Evolutionary conservation across 2,329 filamentous ascomycete species (phyloP).

Genomic region (Emericellopsis atlantica): DNA sequence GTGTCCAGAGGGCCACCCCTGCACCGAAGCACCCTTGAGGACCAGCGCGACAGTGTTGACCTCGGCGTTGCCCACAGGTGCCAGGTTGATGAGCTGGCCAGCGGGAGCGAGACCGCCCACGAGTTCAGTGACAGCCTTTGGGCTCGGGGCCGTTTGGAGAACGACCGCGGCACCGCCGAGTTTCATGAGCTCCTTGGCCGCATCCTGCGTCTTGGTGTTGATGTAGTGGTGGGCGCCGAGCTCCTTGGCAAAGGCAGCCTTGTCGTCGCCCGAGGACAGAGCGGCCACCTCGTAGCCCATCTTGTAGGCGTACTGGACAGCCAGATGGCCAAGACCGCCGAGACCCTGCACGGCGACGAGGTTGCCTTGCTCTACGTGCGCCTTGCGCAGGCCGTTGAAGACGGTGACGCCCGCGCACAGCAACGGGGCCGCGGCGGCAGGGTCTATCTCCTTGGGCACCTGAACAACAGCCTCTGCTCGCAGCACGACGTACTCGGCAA

Average conservation of each 20-base stretch:
- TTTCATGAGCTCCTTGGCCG: slow-evolving; percentile 31
- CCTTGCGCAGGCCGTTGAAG: slow-evolving; percentile 45
- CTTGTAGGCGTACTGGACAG: slow-evolving; percentile 61
- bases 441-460: slow-evolving; percentile 38
- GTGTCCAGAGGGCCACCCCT: slow-evolving; percentile 52
- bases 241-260: slow-evolving; percentile 50
- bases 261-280: slow-evolving; percentile 51
- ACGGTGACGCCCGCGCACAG: slow-evolving; percentile 55
- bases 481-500: slow-evolving; percentile 49
- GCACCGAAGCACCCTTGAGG: slow-evolving; percentile 42
- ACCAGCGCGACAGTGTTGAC: slow-evolving; percentile 30
- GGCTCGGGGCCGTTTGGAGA: slow-evolving; percentile 50
- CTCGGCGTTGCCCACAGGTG: slow-evolving; percentile 32
- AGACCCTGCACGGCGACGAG: slow-evolving; percentile 53
- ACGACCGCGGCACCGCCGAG: slow-evolving; percentile 51
- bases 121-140: slow-evolving; percentile 38
- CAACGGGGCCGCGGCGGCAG: slow-evolving; percentile 42
- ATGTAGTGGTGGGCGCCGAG: slow-evolving; percentile 32
- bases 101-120: slow-evolving; percentile 36
- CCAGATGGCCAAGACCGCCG: slow-evolving; percentile 65
- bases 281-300: slow-evolving; percentile 67
- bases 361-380: slow-evolving; percentile 36
- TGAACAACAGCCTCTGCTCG: slow-evolving; percentile 46
- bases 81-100: slow-evolving; percentile 49
- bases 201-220: slow-evolving; percentile 38